Base-by-base conservation (phyloP, 2,329 filamentous ascomycete species). In the Fusarium humuli region DNA sequence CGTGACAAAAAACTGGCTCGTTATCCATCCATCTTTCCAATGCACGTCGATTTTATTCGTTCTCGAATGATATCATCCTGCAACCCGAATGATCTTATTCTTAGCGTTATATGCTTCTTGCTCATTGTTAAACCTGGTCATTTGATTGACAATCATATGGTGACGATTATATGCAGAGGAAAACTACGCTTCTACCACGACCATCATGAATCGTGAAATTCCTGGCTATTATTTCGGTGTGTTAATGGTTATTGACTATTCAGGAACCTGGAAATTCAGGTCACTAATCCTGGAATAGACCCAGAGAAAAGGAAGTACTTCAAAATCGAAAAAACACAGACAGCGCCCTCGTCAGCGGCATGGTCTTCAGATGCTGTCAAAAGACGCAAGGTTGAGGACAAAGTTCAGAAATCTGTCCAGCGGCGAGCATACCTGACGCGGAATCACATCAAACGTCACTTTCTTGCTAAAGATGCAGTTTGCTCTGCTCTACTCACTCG, bases 261-360 rank as follows among this genome's bases (percentile, higher is more conserved):
- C 4, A 11, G 34, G 10, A 37, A 37, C 18, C 18, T 6, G 34
- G 18, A 41, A 9, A 8, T 18, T 9, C 4, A 14, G 9, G 7
- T 3, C 4, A 41, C 57, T 67, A 23, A 56, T 22, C 18, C 2
- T 14, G 2, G 2, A 16, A 32, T 10, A 89, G 88, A 90, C 65
- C 54, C 78, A 16, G 83, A 84, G 45, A 91, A 88, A 77, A 85
- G 85, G 40, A 90, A 88, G 69, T 93, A 92, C 74, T 93, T 92
- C 79, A 90, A 88, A 72, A 86, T 92, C 52, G 87, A 91, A 75
- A 85, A 83, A 47, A 83, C 86, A 41, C 83, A 86, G 57, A 83
- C 83, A 18, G 87, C 87, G 1, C 84, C 88, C 0, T 68, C 80
- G 3, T 79, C 77, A 10, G 82, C 85, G 1, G 79, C 83, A 18